phyloP scores from a whole-genome alignment of 176 grass and related monocot species.

The Rhynchospora tenuis region DNA sequence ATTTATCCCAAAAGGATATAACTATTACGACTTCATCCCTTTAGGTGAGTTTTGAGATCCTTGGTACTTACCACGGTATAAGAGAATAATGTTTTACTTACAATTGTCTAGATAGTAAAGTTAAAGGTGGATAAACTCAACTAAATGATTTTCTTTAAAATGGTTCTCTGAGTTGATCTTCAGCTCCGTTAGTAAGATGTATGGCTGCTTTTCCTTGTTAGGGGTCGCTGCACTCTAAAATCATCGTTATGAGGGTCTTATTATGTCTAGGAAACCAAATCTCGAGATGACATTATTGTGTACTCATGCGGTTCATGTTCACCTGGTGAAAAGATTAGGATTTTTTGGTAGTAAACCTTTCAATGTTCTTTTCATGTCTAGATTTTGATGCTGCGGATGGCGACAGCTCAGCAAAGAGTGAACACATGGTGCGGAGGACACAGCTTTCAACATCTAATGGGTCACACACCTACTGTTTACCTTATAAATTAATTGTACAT shows the following conservation, averaged over 20 bases:
- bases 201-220: background rate
- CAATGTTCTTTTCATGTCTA: slow-evolving; percentile 2
- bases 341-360: background rate
- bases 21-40: slow-evolving; percentile 80
- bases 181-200: background rate
- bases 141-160: background rate
- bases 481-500: slow-evolving; percentile 55
- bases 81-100: background rate
- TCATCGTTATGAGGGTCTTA: background rate
- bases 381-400: slow-evolving; percentile 62
- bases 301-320: background rate
- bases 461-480: slow-evolving; percentile 50
- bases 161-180: background rate
- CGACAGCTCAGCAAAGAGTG: slow-evolving; percentile 8
- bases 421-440: slow-evolving; percentile 81
- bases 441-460: slow-evolving; percentile 48
- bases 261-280: background rate
- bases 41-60: slow-evolving; percentile 53
- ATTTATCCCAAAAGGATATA: slow-evolving; percentile 90
- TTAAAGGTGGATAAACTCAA: background rate
- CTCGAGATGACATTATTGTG: background rate
- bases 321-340: background rate
- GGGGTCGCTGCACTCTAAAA: background rate
- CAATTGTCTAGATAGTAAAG: background rate
- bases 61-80: background rate